Base-by-base conservation (phyloP, 495 filamentous ascomycete genomes). In the Penicillium silybi region DNA sequence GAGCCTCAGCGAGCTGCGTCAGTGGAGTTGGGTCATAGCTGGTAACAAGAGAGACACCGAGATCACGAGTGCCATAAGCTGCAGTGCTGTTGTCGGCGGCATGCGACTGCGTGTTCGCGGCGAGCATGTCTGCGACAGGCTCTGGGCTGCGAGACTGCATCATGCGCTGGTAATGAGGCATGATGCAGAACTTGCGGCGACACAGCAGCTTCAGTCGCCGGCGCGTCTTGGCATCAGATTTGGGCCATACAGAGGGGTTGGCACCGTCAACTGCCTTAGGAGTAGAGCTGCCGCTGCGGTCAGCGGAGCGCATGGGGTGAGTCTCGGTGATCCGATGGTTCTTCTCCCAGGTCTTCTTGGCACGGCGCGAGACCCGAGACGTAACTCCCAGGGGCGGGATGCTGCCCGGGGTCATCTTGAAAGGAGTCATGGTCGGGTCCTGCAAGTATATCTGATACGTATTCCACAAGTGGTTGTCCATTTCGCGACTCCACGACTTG, bases 391-490 rank as follows among this genome's bases (percentile, higher is more conserved):
- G 77, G 11, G 93, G 93, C 19, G 93, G 93, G 34, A 92, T 82
- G 48, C 82, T 81, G 46, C 89, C 92, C 18, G 92, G 90, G 15
- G 91, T 82, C 73, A 89, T 86, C 59, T 92, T 91, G 71, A 97
- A 92, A 0, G 93, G 93, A 2, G 93, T 98, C 23, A 95, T 87
- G 9, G 86, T 90, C 27, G 93, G 92, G 65, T 97, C 90, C 56
- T 91, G 86, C 10, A 97, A 74, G 62, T 96, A 98, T 9, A 87
- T 66, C 56, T 88, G 74, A 63, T 96, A 97, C 2, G 88, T 91
- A 29, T 87, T 84, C 95, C 95, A 97, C 25, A 98, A 69, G 63
- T 98, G 93, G 32, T 85, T 84, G 68, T 92, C 91, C 89, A 95
- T 95, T 17, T 90, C 87, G 41, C 85, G 80, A 2, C 88, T 95